phyloP scores from a whole-genome alignment of 441 rosid species.

The Cnidoscolus chayamansa region DNA sequence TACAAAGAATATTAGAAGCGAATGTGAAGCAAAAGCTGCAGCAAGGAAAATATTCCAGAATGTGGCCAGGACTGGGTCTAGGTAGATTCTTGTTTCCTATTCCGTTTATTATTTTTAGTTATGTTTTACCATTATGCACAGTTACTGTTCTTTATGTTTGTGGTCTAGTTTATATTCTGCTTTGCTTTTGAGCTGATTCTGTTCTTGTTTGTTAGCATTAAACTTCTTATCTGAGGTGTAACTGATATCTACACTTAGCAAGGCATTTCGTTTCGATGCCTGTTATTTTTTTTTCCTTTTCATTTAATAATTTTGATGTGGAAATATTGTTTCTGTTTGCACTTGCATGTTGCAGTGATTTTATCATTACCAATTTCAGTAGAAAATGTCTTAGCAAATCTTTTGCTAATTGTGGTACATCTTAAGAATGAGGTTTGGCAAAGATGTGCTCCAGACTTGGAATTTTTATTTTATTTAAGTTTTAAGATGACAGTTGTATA shows the following conservation, averaged over 20 bases:
- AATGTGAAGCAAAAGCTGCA: conserved; percentile 73
- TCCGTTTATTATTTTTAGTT: neutral
- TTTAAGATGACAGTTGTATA: neutral
- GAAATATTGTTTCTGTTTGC: neutral
- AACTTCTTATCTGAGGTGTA: neutral
- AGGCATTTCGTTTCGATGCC: neutral
- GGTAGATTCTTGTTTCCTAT: conserved; percentile 33
- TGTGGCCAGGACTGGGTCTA: conserved; percentile 55
- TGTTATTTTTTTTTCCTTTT: neutral
- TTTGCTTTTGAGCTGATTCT: neutral
- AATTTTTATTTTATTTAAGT: neutral
- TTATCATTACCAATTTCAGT: neutral
- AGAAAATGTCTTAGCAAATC: neutral
- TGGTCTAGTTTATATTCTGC: neutral
- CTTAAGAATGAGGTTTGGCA: neutral
- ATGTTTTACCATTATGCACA: neutral
- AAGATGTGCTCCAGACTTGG: neutral
- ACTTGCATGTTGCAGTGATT: neutral
- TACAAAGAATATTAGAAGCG: conserved; percentile 53
- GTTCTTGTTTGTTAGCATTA: no score
- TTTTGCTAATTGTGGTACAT: neutral
- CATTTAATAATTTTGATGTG: neutral
- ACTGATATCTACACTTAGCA: neutral
- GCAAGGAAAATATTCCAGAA: conserved; percentile 76
- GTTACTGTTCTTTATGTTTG: neutral